These are phyloP conservation scores for Diphasiastrum complanatum DNA, from an alignment of 83 land plant genomes.

Conservation along the genomic window DNA sequence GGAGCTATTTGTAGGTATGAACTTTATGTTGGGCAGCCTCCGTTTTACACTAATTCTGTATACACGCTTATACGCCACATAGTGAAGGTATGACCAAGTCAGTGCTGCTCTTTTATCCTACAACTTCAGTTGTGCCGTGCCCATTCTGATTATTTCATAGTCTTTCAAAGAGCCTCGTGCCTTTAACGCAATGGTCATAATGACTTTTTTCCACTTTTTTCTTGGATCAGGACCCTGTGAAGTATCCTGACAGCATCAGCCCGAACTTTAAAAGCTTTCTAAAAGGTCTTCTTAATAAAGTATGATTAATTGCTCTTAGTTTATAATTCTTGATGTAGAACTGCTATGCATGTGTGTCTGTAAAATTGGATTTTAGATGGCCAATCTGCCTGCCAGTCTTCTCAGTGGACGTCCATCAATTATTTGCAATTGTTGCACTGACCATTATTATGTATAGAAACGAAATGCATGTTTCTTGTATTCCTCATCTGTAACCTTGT, in stretches of 20 bases:
- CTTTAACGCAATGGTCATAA: background rate
- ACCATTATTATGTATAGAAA: background rate
- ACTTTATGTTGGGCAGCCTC: constrained; percentile 96
- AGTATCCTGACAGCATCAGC: constrained; percentile 91
- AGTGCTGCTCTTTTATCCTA: background rate
- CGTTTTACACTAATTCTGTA: constrained; percentile 97
- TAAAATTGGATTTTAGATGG: no score
- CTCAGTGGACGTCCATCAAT: no score
- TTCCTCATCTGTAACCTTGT: background rate
- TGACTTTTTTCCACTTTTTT: background rate
- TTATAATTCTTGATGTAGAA: background rate
- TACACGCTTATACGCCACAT: constrained; percentile 90
- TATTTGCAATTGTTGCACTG: no score
- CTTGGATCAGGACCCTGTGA: constrained; percentile 85
- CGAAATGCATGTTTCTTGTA: background rate
- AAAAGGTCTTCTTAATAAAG: constrained; percentile 93
- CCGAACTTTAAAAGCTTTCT: constrained; percentile 75
- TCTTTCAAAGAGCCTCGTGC: no score
- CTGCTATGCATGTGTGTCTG: no score
- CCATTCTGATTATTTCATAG: no score
- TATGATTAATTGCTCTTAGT: constrained; percentile 11
- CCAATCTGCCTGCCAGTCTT: background rate
- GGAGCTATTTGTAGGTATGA: constrained; percentile 58
- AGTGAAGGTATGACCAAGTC: constrained; percentile 56
- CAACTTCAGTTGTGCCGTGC: no score